Conservation (phyloP, 192 early-diverging fungal species). For the Coemansia reversa region DNA sequence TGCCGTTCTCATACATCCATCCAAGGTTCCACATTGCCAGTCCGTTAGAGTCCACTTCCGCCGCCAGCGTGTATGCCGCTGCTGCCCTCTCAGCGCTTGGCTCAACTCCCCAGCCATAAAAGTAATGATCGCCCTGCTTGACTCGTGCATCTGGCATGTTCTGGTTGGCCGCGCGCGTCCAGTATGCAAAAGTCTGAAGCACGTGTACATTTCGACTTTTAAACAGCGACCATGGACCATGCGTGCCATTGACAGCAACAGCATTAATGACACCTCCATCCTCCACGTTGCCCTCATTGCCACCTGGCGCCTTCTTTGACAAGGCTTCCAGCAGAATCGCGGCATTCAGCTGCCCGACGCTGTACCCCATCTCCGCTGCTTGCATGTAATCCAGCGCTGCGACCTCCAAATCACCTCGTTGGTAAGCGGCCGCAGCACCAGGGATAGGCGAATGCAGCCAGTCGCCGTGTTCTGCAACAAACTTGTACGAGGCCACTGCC, state of each 20-base stretch:
- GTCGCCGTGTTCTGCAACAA: slow-evolving; percentile 79
- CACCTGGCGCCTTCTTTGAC: neutral
- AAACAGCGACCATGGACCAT: slow-evolving; percentile 15
- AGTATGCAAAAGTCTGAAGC: slow-evolving; percentile 77
- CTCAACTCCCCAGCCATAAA: slow-evolving; percentile 71
- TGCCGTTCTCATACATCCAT: slow-evolving; percentile 93
- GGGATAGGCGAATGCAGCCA: slow-evolving; percentile 75
- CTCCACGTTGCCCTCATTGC: neutral
- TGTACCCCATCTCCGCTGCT: slow-evolving; percentile 88
- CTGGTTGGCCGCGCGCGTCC: slow-evolving; percentile 94
- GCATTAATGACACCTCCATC: neutral
- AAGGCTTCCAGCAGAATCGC: slow-evolving; percentile 81
- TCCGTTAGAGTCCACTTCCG: slow-evolving; percentile 68
- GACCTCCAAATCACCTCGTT: slow-evolving; percentile 63
- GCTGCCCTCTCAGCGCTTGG: slow-evolving; percentile 73
- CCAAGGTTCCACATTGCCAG: slow-evolving; percentile 97
- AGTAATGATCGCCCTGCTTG: slow-evolving; percentile 94
- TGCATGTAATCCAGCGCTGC: slow-evolving; percentile 74
- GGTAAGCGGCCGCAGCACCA: slow-evolving; percentile 58
- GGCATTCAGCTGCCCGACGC: slow-evolving; percentile 84
- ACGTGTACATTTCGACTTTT: slow-evolving; percentile 4
- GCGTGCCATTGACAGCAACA: neutral
- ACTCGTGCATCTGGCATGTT: slow-evolving; percentile 85
- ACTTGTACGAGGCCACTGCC: slow-evolving; percentile 75
- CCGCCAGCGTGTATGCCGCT: slow-evolving; percentile 80